Conservation (phyloP, 1,284 basidiomycete species). For the Chalciporus sp. region DNA sequence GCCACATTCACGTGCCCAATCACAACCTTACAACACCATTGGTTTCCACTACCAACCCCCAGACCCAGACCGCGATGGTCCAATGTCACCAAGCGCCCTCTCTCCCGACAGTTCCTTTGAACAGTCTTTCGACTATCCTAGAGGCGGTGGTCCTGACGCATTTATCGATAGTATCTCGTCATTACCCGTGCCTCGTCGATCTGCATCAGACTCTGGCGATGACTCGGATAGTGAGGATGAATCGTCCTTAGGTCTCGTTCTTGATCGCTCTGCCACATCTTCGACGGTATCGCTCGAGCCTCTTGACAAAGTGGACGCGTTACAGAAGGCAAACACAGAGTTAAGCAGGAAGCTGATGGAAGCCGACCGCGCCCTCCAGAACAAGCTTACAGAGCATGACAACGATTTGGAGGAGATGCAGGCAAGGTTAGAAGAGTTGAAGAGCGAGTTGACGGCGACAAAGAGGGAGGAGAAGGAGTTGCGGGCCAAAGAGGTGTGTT, state of each 20-base stretch:
- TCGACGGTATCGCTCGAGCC: constrained; percentile 67
- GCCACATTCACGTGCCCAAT: constrained; percentile 62
- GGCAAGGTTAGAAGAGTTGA: constrained; percentile 68
- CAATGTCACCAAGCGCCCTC: constrained; percentile 33
- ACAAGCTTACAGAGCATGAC: constrained; percentile 73
- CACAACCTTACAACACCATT: constrained; percentile 45
- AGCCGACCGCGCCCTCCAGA: constrained; percentile 67
- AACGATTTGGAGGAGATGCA: constrained; percentile 77
- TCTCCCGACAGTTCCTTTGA: constrained; percentile 46
- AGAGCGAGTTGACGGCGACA: constrained; percentile 70
- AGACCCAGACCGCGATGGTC: constrained; percentile 34
- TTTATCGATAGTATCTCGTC: constrained; percentile 39
- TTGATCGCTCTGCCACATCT: constrained; percentile 56
- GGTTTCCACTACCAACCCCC: constrained; percentile 36
- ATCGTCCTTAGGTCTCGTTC: constrained; percentile 57
- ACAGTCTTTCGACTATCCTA: constrained; percentile 39
- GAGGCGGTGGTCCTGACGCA: constrained; percentile 18
- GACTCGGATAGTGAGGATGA: constrained; percentile 57
- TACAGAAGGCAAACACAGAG: constrained; percentile 75
- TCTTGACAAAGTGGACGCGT: constrained; percentile 64
- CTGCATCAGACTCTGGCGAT: constrained; percentile 33
- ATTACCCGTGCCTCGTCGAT: constrained; percentile 42
- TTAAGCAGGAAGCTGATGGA: constrained; percentile 72
- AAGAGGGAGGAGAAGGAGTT: constrained; percentile 90
- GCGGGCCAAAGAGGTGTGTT: constrained; percentile 73